These are phyloP conservation scores for Cercospora sojina DNA, from an alignment of 2,329 filamentous ascomycete species.

Conservation along the genomic window DNA sequence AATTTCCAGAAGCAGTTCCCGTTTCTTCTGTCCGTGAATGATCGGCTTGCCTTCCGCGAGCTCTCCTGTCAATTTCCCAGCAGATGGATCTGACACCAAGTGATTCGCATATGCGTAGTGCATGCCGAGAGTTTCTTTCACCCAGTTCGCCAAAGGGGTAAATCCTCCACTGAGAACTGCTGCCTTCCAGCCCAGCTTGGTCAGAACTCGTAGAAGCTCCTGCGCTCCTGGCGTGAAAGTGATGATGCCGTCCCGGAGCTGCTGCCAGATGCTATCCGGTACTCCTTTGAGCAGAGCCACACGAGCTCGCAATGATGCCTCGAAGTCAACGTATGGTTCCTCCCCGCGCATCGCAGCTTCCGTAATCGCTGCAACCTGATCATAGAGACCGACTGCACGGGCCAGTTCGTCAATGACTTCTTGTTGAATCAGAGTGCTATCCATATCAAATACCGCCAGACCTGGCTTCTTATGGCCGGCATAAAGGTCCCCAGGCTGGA, in stretches of 20 bases:
- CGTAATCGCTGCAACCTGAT: conserved; percentile 82
- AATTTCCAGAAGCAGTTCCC: conserved; percentile 68
- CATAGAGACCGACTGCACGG: conserved; percentile 66
- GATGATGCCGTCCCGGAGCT: conserved; percentile 63
- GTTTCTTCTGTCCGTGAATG: conserved; percentile 74
- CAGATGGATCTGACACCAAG: conserved; percentile 61
- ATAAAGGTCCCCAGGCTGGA: conserved; percentile 29
- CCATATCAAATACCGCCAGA: conserved; percentile 96
- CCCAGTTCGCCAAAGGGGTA: conserved; percentile 81
- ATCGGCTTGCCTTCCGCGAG: conserved; percentile 68
- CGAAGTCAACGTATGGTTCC: conserved; percentile 69
- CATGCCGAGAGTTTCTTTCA: conserved; percentile 75
- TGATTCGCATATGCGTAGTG: conserved; percentile 90
- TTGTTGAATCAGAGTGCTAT: conserved; percentile 93
- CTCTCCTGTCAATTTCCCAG: conserved; percentile 65
- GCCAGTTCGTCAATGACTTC: conserved; percentile 97
- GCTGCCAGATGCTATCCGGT: conserved; percentile 66
- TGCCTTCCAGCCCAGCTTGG: conserved; percentile 76
- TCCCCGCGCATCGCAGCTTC: conserved; percentile 94
- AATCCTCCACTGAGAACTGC: conserved; percentile 93
- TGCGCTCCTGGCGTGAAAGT: conserved; percentile 79
- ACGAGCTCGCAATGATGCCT: conserved; percentile 75
- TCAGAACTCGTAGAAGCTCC: conserved; percentile 71
- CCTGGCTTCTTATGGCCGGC: conserved; percentile 45
- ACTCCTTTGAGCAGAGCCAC: conserved; percentile 80